Conservation (phyloP, 1,139 yeast genomes). For the Hansenula lynferdii region DNA sequence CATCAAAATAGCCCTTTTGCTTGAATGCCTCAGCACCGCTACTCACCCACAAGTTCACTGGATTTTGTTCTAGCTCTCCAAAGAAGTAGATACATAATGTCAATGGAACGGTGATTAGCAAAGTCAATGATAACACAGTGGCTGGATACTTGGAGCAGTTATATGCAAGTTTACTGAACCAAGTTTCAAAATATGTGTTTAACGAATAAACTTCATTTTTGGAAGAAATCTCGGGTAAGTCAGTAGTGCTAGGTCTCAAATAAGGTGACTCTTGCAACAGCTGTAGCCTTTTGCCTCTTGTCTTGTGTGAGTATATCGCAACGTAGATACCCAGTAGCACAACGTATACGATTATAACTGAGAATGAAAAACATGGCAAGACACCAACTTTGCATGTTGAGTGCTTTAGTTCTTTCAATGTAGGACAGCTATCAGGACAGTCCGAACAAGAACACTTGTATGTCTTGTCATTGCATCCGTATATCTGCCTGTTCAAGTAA, state of each 20-base stretch:
- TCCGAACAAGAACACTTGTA: slow-evolving; percentile 90
- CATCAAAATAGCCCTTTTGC: slow-evolving; percentile 69
- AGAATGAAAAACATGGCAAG: slow-evolving; percentile 71
- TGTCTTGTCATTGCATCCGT: slow-evolving; percentile 49
- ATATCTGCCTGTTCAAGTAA: slow-evolving; percentile 24
- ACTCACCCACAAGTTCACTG: slow-evolving; percentile 87
- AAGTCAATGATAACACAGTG: slow-evolving; percentile 41
- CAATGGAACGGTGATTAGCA: slow-evolving; percentile 39
- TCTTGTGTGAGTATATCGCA: slow-evolving; percentile 28
- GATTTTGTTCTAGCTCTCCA: slow-evolving; percentile 66
- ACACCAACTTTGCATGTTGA: slow-evolving; percentile 51
- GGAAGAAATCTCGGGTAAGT: slow-evolving; percentile 12
- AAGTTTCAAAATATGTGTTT: slow-evolving; percentile 38
- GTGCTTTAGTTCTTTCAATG: slow-evolving; percentile 40
- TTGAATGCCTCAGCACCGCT: slow-evolving; percentile 67
- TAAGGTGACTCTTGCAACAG: slow-evolving; percentile 21
- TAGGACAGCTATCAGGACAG: slow-evolving; percentile 78
- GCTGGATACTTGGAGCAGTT: slow-evolving; percentile 58
- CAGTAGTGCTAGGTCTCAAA: slow-evolving; percentile 11
- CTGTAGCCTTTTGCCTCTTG: slow-evolving; percentile 14
- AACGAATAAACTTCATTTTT: slow-evolving; percentile 31
- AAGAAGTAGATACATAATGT: slow-evolving; percentile 50
- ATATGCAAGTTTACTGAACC: slow-evolving; percentile 46
- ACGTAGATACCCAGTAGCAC: slow-evolving; percentile 37
- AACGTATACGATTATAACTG: slow-evolving; percentile 49